Conservation (phyloP, 2,329 filamentous ascomycete genomes). For the Nemania sp. region DNA sequence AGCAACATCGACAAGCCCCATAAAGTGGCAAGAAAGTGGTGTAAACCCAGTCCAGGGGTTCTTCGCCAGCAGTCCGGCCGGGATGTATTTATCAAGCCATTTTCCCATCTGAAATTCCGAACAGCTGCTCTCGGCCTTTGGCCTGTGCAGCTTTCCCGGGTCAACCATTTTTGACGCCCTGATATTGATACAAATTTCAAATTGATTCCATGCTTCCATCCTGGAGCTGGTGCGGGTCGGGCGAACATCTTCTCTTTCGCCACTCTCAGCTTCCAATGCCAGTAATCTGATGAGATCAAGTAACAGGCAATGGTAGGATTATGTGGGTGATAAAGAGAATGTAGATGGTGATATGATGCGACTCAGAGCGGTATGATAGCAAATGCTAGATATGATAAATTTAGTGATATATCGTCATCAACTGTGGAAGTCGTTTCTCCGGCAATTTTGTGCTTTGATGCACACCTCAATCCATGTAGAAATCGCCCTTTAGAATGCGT, state of each 20-base stretch:
- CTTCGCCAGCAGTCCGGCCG: not conserved
- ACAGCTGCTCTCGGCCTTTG: not conserved
- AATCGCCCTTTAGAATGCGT: slow-evolving; percentile 95
- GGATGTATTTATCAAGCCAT: slow-evolving; percentile 2
- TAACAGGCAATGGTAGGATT: slow-evolving; percentile 1
- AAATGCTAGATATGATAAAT: not conserved
- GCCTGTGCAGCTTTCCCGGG: not conserved
- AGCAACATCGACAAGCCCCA: slow-evolving; percentile 1
- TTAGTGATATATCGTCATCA: slow-evolving; percentile 1
- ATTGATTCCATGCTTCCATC: not conserved
- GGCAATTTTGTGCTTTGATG: not conserved
- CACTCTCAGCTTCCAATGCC: not conserved
- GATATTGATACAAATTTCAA: not conserved
- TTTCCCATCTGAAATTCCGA: slow-evolving; percentile 1
- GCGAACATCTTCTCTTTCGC: not conserved
- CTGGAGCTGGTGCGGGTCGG: not conserved
- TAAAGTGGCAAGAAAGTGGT: not conserved
- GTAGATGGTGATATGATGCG: not conserved
- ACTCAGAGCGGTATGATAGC: not conserved
- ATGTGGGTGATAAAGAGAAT: slow-evolving; percentile 1
- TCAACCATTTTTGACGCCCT: not conserved
- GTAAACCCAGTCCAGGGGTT: not conserved
- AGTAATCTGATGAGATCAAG: slow-evolving; percentile 5
- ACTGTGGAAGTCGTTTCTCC: not conserved
- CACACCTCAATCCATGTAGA: slow-evolving; percentile 82